These are phyloP conservation scores for Diaporthe velutina DNA, from an alignment of 2,329 filamentous ascomycete genomes.

Conservation along the genomic window DNA sequence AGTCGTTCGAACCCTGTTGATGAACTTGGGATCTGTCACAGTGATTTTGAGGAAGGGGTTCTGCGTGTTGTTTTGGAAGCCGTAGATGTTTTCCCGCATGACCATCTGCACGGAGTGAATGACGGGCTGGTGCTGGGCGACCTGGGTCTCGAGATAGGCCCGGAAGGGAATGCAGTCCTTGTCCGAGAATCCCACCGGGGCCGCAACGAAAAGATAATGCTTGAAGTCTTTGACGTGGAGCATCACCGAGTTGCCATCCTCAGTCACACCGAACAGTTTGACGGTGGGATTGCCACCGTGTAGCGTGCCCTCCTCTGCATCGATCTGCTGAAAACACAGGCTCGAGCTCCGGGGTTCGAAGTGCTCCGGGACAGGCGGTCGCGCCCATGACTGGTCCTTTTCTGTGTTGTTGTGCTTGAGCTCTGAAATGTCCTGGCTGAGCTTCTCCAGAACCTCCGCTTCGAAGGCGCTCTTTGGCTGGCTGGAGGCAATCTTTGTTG, in stretches of 20 bases:
- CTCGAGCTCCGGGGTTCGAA: slow-evolving; percentile 72
- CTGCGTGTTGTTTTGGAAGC: slow-evolving; percentile 93
- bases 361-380: slow-evolving; percentile 63
- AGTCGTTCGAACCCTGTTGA: slow-evolving; percentile 78
- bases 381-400: slow-evolving; percentile 92
- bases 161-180: slow-evolving; percentile 85
- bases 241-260: slow-evolving; percentile 88
- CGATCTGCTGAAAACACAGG: slow-evolving; percentile 95
- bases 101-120: slow-evolving; percentile 87
- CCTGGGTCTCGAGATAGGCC: slow-evolving; percentile 81
- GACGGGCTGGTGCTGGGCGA: slow-evolving; percentile 79
- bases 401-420: slow-evolving; percentile 90
- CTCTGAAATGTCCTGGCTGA: slow-evolving; percentile 91
- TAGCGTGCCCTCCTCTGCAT: slow-evolving; percentile 89
- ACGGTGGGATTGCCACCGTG: slow-evolving; percentile 82
- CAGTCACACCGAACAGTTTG: slow-evolving; percentile 93
- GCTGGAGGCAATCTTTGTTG: slow-evolving; percentile 76
- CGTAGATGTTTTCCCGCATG: slow-evolving; percentile 91
- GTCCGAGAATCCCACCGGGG: slow-evolving; percentile 83
- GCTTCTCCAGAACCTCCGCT: slow-evolving; percentile 92
- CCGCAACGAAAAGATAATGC: slow-evolving; percentile 95
- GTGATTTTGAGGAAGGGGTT: slow-evolving; percentile 95
- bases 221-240: slow-evolving; percentile 96
- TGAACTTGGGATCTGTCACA: slow-evolving; percentile 88
- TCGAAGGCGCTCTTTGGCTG: slow-evolving; percentile 94